Base-by-base conservation (phyloP, 2,329 filamentous ascomycete genomes). In the Diaporthe vexans region DNA sequence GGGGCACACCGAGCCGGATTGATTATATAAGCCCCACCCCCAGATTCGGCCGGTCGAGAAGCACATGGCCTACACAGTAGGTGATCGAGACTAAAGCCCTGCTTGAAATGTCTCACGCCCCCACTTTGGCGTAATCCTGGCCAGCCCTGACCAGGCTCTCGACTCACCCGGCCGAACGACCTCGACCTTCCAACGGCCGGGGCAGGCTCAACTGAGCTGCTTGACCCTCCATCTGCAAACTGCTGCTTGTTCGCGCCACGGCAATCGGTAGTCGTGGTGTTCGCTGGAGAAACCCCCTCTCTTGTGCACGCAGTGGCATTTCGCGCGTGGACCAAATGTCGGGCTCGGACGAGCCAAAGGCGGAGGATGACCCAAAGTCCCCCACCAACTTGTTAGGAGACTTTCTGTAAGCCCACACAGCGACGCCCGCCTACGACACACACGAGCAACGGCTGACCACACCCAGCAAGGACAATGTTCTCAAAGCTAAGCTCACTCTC, bases 401-500 rank as follows among this genome's bases (percentile, higher is more conserved):
- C 17, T 71, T 75, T 37, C 54, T 75, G 74, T 75, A 74, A 58
- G 72, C 35, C 46, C n/a, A 52, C 21, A 24, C 21, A 52, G 6
- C 19, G 13, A 17, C 17, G 6, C 40, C 37, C 37, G 4, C 40
- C 48, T 19, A 4, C 35, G 35, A 37, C 35, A 37, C 35, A 33
- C 7, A 33, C 29, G 58, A 52, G 54, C 26, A 40, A 19, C 15
- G n/a, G 35, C 51, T 57, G 65, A 57, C 46, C 19, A 13, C 21
- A 3, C 43, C 43, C 24, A 75, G 78, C 17, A 81, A 80, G 56
- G 80, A 82, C 24, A 81, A 81, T 56, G 78, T 85, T 8, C 72
- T 84, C 46, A 86, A 86, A 73, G 81, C 82, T 52, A 85, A 84
- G 75, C 74, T 84, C 52, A 80, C 79, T 65, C 77, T 88, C n/a